These are phyloP conservation scores for Lentinula sp. DNA, from an alignment of 768 basidiomycete species.

Conservation along the genomic window DNA sequence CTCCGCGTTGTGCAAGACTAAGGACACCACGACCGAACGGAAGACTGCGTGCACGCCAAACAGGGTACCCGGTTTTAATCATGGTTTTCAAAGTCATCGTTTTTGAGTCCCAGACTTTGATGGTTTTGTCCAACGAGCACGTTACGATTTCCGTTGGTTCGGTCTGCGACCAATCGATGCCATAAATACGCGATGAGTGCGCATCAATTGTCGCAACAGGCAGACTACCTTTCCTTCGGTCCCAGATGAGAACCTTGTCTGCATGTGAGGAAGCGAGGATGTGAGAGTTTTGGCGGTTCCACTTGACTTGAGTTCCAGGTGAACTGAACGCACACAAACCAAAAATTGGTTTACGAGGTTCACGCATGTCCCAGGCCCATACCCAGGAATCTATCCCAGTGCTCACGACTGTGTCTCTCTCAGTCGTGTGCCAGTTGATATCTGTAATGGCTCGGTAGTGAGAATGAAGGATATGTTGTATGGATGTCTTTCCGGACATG, in stretches of 20 bases:
- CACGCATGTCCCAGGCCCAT: slow-evolving; percentile 89
- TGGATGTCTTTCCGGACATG: slow-evolving; percentile 66
- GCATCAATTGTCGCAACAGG: slow-evolving; percentile 72
- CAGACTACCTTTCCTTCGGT: slow-evolving; percentile 90
- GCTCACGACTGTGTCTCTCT: slow-evolving; percentile 82
- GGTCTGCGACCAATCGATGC: slow-evolving; percentile 91
- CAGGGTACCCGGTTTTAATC: slow-evolving; percentile 79
- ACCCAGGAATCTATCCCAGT: slow-evolving; percentile 93
- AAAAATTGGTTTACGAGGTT: slow-evolving; percentile 63
- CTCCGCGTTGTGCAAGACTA: slow-evolving; percentile 83
- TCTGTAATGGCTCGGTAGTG: slow-evolving; percentile 97
- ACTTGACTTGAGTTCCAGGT: slow-evolving; percentile 93
- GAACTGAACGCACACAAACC: slow-evolving; percentile 54
- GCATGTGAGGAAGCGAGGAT: slow-evolving; percentile 87
- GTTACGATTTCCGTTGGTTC: slow-evolving; percentile 79
- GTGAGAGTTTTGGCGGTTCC: slow-evolving; percentile 85
- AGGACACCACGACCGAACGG: slow-evolving; percentile 90
- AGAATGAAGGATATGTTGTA: slow-evolving; percentile 79
- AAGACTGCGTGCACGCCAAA: slow-evolving; percentile 89
- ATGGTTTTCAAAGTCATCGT: slow-evolving; percentile 21
- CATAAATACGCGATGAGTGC: slow-evolving; percentile 91
- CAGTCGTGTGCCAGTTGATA: slow-evolving; percentile 92
- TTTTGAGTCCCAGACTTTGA: slow-evolving; percentile 79
- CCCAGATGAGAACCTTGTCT: slow-evolving; percentile 89
- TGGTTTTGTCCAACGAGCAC: slow-evolving; percentile 90